Evolutionary conservation across 441 rosid species (phyloP).

Genomic region (Gossypium lobatum): DNA sequence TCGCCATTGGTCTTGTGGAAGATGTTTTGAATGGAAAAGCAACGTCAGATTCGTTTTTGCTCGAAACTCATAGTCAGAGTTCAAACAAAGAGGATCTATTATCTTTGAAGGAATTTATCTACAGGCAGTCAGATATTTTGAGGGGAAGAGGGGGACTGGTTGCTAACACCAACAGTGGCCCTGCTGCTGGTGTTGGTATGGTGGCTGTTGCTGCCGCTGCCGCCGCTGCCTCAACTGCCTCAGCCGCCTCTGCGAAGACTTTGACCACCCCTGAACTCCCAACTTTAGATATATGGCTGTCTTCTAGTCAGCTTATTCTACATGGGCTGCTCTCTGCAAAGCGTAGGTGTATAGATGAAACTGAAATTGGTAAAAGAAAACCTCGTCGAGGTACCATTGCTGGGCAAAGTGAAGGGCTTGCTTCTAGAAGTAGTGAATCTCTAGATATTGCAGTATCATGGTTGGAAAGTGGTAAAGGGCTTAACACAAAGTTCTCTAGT

Average conservation of each 20-base stretch:
- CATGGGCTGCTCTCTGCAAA: slow-evolving; percentile 57
- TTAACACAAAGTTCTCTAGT: slow-evolving; percentile 59
- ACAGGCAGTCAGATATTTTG: slow-evolving; percentile 62
- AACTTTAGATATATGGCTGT: slow-evolving; percentile 55
- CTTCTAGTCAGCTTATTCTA: slow-evolving; percentile 53
- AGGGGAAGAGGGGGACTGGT: slow-evolving; percentile 74
- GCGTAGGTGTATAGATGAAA: slow-evolving; percentile 39
- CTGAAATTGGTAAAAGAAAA: slow-evolving; percentile 48
- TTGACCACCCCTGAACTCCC: slow-evolving; percentile 58
- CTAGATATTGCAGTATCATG: slow-evolving; percentile 53
- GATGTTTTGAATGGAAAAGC: slow-evolving; percentile 73
- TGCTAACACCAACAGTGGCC: slow-evolving; percentile 38
- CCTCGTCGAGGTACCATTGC: slow-evolving; percentile 41
- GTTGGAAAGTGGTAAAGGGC: slow-evolving; percentile 63
- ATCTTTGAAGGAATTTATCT: slow-evolving; percentile 66
- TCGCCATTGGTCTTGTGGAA: slow-evolving; percentile 58
- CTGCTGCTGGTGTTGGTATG: slow-evolving; percentile 69
- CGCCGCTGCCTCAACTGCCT: slow-evolving; percentile 83
- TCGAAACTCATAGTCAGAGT: slow-evolving; percentile 54
- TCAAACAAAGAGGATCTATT: slow-evolving; percentile 54
- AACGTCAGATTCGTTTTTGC: slow-evolving; percentile 67
- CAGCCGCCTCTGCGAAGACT: slow-evolving; percentile 59
- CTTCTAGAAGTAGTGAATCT: slow-evolving; percentile 42
- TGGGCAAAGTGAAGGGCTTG: slow-evolving; percentile 39
- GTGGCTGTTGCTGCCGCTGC: slow-evolving; percentile 88